Conservation (phyloP, 805 yeast genomes). For the Jamesozyma spencerorum region DNA sequence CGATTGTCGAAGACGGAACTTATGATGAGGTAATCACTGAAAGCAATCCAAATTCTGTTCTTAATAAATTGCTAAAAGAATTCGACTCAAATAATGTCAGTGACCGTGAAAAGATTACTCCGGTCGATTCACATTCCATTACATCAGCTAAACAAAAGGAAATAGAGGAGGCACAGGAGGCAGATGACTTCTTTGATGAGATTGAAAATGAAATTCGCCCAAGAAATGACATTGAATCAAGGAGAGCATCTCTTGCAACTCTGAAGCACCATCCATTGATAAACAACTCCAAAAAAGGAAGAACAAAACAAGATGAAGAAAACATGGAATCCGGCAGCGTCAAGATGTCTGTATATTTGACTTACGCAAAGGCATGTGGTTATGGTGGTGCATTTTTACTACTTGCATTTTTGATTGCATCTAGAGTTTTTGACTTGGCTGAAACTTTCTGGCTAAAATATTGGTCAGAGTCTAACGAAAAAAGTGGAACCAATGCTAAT, state of each 20-base stretch:
- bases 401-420: constrained; percentile 30
- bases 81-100: constrained; percentile 25
- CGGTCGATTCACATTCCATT: not conserved
- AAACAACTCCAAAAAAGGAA: constrained; percentile 22
- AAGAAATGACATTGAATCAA: constrained; percentile 16
- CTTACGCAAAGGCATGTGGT: constrained; percentile 55
- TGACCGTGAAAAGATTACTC: constrained; percentile 3
- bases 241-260: constrained; percentile 60
- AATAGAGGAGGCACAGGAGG: constrained; percentile 7
- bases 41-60: constrained; percentile 22
- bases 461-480: constrained; percentile 52
- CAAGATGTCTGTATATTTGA: constrained; percentile 41
- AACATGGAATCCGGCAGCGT: constrained; percentile 54
- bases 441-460: constrained; percentile 58
- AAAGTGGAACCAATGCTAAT: constrained; percentile 34
- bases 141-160: not conserved
- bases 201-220: constrained; percentile 6
- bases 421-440: constrained; percentile 32
- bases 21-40: constrained; percentile 36
- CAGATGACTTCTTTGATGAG: constrained; percentile 3
- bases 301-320: constrained; percentile 42
- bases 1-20: constrained; percentile 49
- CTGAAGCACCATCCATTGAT: constrained; percentile 36
- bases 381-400: constrained; percentile 37
- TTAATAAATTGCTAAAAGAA: constrained; percentile 25